phyloP scores from a whole-genome alignment of 2,329 filamentous ascomycete genomes.

The Parastagonospora nodorum region DNA sequence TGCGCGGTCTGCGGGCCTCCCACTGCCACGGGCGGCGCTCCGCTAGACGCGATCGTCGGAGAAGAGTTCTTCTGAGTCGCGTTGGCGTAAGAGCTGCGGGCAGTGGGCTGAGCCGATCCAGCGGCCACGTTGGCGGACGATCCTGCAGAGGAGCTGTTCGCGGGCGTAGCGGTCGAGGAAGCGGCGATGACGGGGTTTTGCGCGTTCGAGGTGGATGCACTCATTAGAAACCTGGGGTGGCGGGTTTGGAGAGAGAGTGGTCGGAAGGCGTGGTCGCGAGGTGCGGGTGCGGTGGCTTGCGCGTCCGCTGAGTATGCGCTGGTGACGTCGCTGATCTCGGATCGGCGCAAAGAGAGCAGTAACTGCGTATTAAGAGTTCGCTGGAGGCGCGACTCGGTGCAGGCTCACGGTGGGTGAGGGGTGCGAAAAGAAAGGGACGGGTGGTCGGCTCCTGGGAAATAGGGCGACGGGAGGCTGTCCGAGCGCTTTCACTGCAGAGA shows the following conservation, averaged over 20 bases:
- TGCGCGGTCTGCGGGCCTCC: slow-evolving; percentile 60
- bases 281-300: slow-evolving; percentile 16
- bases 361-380: slow-evolving; percentile 33
- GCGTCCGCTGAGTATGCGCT: slow-evolving; percentile 23
- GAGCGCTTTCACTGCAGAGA: slow-evolving; percentile 38
- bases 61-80: slow-evolving; percentile 62
- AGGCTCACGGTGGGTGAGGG: slow-evolving; percentile 26
- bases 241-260: slow-evolving; percentile 13
- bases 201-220: slow-evolving; percentile 62
- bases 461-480: slow-evolving; percentile 42
- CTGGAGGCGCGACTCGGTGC: slow-evolving; percentile 29
- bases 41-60: slow-evolving; percentile 56
- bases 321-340: slow-evolving; percentile 35
- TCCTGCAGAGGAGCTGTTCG: slow-evolving; percentile 55
- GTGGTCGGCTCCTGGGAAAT: slow-evolving; percentile 30
- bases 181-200: slow-evolving; percentile 54
- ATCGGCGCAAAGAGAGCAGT: slow-evolving; percentile 26
- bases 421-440: slow-evolving; percentile 25
- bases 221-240: slow-evolving; percentile 59
- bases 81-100: slow-evolving; percentile 64
- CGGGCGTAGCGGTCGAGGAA: slow-evolving; percentile 53
- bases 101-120: slow-evolving; percentile 61
- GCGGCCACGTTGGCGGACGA: slow-evolving; percentile 56
- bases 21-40: slow-evolving; percentile 58
- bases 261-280: slow-evolving; percentile 12